Conservation (phyloP, 305 asterid genomes). For the Rubia balearica region DNA sequence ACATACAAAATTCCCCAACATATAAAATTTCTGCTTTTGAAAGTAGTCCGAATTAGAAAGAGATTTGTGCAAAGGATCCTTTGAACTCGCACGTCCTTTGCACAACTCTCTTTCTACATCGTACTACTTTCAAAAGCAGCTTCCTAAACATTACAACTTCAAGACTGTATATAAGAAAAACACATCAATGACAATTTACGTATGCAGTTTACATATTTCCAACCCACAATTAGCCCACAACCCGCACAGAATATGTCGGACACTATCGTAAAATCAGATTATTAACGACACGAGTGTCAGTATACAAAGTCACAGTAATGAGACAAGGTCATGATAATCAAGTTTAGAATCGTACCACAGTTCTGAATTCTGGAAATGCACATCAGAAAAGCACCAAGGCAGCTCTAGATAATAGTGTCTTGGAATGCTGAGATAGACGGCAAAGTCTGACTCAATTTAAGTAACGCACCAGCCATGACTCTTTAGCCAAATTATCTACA, state of each 20-base stretch:
- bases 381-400: background rate
- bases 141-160: constrained; percentile 33
- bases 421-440: background rate
- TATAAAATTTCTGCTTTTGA: too few species aligned
- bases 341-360: background rate
- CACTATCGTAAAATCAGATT: constrained; percentile 30
- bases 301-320: background rate
- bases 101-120: constrained; percentile 56
- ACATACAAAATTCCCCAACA: too few species aligned
- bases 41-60: too few species aligned
- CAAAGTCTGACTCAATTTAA: too few species aligned
- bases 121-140: constrained; percentile 55
- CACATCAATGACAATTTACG: background rate
- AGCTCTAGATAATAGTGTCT: background rate
- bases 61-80: too few species aligned
- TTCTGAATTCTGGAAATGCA: background rate
- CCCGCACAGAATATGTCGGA: constrained; percentile 69
- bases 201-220: constrained; percentile 30
- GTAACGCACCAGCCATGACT: background rate
- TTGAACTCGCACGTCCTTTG: too few species aligned
- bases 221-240: constrained; percentile 65
- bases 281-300: background rate
- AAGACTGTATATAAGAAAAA: constrained; percentile 7
- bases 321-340: background rate
- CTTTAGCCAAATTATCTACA: background rate